Evolutionary conservation across 495 filamentous ascomycete species (phyloP).

Genomic region (Tuber aestivum): DNA sequence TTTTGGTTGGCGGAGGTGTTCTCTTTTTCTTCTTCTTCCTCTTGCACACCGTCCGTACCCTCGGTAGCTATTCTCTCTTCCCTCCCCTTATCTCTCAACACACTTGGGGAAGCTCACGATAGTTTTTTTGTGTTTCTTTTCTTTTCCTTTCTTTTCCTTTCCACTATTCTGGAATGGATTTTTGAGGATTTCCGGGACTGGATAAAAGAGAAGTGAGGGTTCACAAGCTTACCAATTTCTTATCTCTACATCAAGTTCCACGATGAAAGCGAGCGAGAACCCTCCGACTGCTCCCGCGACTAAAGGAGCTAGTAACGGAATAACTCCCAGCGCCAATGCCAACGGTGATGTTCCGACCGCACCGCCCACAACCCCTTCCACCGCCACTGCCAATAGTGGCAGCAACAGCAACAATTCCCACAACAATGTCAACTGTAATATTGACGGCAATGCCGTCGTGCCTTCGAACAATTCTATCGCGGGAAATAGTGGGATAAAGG

Average conservation of each 20-base stretch:
- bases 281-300: conserved; percentile 2
- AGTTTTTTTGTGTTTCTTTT: background rate
- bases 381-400: conserved; percentile 6
- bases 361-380: conserved; percentile 15
- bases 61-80: background rate
- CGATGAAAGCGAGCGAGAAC: conserved; percentile 33
- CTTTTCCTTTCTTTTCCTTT: background rate
- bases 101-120: background rate
- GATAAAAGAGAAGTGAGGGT: conserved; percentile 8
- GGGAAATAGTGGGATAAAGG: background rate
- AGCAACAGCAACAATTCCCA: conserved; percentile 6
- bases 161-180: background rate
- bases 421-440: conserved; percentile 29
- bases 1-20: background rate
- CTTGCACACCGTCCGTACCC: background rate
- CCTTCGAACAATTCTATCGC: conserved; percentile 10
- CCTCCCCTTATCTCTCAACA: background rate
- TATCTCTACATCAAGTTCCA: conserved; percentile 1
- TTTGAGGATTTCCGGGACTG: background rate
- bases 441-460: conserved; percentile 14
- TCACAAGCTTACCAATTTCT: conserved; percentile 15
- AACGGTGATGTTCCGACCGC: conserved; percentile 15
- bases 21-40: background rate
- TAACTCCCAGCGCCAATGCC: background rate
- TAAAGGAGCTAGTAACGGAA: conserved; percentile 1